Conservation (phyloP, 441 rosid species). For the Manihot esculenta region DNA sequence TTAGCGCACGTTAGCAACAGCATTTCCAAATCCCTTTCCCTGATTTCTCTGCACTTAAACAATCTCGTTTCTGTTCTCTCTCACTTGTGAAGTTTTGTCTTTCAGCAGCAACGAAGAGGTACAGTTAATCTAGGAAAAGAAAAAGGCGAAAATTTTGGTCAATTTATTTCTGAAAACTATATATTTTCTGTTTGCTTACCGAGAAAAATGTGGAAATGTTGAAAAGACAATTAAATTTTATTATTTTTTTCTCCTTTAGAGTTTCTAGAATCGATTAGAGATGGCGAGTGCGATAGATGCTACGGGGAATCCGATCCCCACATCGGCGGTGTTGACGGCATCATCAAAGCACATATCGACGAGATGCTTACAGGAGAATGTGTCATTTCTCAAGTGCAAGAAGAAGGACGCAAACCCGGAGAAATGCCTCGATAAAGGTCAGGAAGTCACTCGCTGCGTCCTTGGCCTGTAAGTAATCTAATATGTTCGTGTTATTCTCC, state of each 20-base stretch:
- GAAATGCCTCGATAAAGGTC: slow-evolving; percentile 95
- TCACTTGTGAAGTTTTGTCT: not conserved
- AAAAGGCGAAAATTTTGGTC: not conserved
- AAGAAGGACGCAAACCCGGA: slow-evolving; percentile 95
- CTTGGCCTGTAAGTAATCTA: slow-evolving; percentile 65
- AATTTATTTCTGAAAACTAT: not conserved
- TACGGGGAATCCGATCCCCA: slow-evolving; percentile 86
- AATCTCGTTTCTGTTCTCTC: not conserved
- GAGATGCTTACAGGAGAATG: slow-evolving; percentile 69
- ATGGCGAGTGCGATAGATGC: slow-evolving; percentile 81
- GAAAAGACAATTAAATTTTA: not conserved
- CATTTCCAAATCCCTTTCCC: not conserved
- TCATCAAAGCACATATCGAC: slow-evolving; percentile 77
- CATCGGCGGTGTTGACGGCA: slow-evolving; percentile 85
- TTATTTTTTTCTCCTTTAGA: not conserved
- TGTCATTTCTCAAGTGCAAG: slow-evolving; percentile 92
- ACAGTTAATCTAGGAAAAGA: not conserved
- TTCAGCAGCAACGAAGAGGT: slow-evolving; percentile 11
- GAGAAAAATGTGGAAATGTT: slow-evolving; percentile 12
- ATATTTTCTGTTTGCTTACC: slow-evolving; percentile 1
- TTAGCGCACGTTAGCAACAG: slow-evolving; percentile 9
- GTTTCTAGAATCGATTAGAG: slow-evolving; percentile 10
- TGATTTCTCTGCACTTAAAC: not conserved
- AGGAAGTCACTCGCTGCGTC: slow-evolving; percentile 91
- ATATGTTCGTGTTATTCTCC: not conserved